Evolutionary conservation across 768 basidiomycete species (phyloP).

Genomic region (Hericium rajendrae): DNA sequence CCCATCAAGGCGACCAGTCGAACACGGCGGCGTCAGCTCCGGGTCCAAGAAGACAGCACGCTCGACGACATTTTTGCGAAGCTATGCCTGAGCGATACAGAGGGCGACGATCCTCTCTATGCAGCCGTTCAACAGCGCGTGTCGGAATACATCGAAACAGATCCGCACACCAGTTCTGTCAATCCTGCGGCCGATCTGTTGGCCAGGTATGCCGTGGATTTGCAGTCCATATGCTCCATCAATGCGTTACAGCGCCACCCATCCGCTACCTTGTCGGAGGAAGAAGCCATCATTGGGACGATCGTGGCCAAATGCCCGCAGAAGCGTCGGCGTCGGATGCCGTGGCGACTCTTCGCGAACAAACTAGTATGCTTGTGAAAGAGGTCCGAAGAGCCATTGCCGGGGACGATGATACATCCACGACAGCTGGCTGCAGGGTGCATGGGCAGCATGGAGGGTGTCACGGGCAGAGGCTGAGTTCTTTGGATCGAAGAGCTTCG

Average conservation of each 20-base stretch:
- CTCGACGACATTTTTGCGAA: conserved; percentile 17
- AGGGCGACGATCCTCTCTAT: neutral
- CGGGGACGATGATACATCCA: conserved; percentile 34
- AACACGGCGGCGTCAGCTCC: conserved; percentile 11
- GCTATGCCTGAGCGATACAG: conserved; percentile 4
- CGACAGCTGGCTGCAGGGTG: conserved; percentile 33
- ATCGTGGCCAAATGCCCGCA: conserved; percentile 57
- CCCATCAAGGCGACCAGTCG: conserved; percentile 11
- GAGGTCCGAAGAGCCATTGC: conserved; percentile 39
- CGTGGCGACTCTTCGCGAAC: conserved; percentile 47
- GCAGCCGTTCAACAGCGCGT: conserved; percentile 14
- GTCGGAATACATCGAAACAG: conserved; percentile 14
- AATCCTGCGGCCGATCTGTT: conserved; percentile 14
- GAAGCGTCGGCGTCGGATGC: conserved; percentile 41
- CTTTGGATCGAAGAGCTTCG: conserved; percentile 55
- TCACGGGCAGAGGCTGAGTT: conserved; percentile 24
- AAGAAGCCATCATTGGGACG: conserved; percentile 57
- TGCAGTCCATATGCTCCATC: conserved; percentile 38
- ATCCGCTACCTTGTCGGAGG: conserved; percentile 40
- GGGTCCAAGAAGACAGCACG: conserved; percentile 19
- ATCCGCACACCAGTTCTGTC: conserved; percentile 5
- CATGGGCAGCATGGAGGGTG: conserved; percentile 50
- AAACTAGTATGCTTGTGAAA: conserved; percentile 42
- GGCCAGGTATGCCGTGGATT: conserved; percentile 32
- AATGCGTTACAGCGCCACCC: conserved; percentile 33